Evolutionary conservation across 306 rosid genomes (phyloP).

Genomic region (Datisca glomerata): DNA sequence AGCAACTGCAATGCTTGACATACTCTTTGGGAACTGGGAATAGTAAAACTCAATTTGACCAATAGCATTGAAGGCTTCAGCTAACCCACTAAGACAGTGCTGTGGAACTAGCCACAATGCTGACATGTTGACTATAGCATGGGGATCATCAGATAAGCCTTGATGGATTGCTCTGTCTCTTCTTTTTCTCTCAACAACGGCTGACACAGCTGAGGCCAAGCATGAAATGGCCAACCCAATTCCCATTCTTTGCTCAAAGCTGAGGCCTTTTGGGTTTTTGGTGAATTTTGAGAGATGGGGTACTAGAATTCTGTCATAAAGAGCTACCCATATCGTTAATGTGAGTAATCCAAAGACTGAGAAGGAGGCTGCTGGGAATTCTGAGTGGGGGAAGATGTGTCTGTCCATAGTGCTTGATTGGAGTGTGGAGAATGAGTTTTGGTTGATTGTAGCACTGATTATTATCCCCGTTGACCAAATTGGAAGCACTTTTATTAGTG

Average conservation of each 20-base stretch:
- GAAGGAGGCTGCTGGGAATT: slow-evolving; percentile 46
- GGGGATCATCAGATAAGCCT: slow-evolving; percentile 20
- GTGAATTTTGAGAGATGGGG: slow-evolving; percentile 34
- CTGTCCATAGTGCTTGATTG: slow-evolving; percentile 63
- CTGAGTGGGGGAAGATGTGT: slow-evolving; percentile 13
- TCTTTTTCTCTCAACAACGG: slow-evolving; percentile 37
- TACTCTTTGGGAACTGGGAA: slow-evolving; percentile 56
- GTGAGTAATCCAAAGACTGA: slow-evolving; percentile 32
- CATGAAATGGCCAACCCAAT: slow-evolving; percentile 38
- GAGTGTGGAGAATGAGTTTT: slow-evolving; percentile 28
- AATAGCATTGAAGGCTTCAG: slow-evolving; percentile 53
- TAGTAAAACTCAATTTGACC: slow-evolving; percentile 73
- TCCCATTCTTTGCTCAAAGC: slow-evolving; percentile 41
- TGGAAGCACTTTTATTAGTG: slow-evolving; percentile 50
- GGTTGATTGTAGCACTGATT: slow-evolving; percentile 20
- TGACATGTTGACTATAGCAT: slow-evolving; percentile 37
- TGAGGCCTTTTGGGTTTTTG: slow-evolving; percentile 17
- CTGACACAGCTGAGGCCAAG: slow-evolving; percentile 30
- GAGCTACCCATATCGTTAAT: slow-evolving; percentile 42
- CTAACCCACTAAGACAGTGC: slow-evolving; percentile 42
- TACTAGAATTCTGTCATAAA: slow-evolving; percentile 38
- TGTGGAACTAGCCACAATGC: slow-evolving; percentile 77
- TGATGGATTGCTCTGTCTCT: slow-evolving; percentile 33
- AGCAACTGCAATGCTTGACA: slow-evolving; percentile 62
- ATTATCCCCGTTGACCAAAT: slow-evolving; percentile 63